Evolutionary conservation across 306 rosid species (phyloP).

Genomic region (Elaeagnus macrophylla): DNA sequence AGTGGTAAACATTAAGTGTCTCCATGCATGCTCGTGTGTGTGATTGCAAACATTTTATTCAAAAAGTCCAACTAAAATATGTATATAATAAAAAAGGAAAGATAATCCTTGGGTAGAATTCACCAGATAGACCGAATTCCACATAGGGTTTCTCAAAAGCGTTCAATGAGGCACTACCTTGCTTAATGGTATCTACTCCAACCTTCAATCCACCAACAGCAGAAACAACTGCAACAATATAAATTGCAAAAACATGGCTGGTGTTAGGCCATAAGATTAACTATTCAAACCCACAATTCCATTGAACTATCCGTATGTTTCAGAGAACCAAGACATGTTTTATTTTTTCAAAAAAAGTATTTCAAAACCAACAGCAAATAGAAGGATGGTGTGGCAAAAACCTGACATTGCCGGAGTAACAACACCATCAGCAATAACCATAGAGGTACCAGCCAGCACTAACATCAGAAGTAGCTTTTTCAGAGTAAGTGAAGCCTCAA

Average conservation of each 20-base stretch:
- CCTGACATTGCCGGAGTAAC: slow-evolving; percentile 97
- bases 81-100: no score
- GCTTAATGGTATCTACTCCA: slow-evolving; percentile 59
- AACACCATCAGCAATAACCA: slow-evolving; percentile 98
- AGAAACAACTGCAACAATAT: slow-evolving; percentile 61
- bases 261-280: neutral
- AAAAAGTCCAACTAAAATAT: no score
- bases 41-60: no score
- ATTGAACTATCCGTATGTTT: neutral
- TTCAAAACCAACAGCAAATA: neutral
- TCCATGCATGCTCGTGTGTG: no score
- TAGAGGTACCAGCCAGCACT: slow-evolving; percentile 96
- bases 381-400: slow-evolving; percentile 11
- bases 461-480: slow-evolving; percentile 74
- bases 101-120: no score
- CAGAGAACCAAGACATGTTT: neutral
- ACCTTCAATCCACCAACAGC: slow-evolving; percentile 87
- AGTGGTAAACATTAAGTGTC: no score
- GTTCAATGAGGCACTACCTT: slow-evolving; percentile 43
- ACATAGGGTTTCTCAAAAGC: slow-evolving; percentile 4
- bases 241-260: neutral
- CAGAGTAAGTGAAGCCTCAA: slow-evolving; percentile 69
- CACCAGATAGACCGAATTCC: neutral
- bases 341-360: neutral
- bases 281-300: slow-evolving; percentile 3